Conservation (phyloP, 75 land plant species). For the Picea sitchensis region DNA sequence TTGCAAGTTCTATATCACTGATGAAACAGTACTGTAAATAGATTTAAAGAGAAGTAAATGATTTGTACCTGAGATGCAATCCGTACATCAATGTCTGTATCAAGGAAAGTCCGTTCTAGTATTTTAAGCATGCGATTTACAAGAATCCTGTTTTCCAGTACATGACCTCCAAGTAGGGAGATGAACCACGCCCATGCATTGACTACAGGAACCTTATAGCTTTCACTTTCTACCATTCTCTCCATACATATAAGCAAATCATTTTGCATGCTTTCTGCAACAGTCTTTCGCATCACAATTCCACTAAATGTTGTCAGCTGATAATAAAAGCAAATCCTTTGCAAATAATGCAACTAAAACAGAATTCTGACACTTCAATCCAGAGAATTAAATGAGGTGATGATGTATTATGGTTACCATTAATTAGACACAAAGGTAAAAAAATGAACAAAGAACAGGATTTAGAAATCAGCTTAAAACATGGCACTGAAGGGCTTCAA, state of each 20-base stretch:
- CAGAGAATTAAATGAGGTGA: neutral
- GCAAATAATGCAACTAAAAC: neutral
- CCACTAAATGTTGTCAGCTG: neutral
- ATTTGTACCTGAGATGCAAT: conserved; percentile 7
- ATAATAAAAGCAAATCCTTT: neutral
- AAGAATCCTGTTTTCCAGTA: conserved; percentile 9
- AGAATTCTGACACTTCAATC: neutral
- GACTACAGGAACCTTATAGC: neutral
- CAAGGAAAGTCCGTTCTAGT: conserved; percentile 11
- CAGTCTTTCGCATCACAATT: neutral
- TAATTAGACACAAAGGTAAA: neutral
- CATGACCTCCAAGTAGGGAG: conserved; percentile 1
- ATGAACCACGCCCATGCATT: conserved; percentile 9
- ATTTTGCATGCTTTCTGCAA: conserved; percentile 11
- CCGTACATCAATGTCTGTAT: conserved; percentile 5
- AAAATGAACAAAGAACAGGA: neutral
- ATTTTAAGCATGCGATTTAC: conserved; percentile 7
- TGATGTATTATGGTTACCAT: no score
- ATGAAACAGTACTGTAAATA: neutral
- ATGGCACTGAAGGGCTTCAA: neutral
- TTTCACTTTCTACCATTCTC: conserved; percentile 5
- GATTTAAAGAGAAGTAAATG: neutral
- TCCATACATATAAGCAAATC: neutral
- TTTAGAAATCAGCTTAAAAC: neutral
- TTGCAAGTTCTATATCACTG: no score